phyloP scores from a whole-genome alignment of 116 monocot species.

The Cymodocea nodosa region DNA sequence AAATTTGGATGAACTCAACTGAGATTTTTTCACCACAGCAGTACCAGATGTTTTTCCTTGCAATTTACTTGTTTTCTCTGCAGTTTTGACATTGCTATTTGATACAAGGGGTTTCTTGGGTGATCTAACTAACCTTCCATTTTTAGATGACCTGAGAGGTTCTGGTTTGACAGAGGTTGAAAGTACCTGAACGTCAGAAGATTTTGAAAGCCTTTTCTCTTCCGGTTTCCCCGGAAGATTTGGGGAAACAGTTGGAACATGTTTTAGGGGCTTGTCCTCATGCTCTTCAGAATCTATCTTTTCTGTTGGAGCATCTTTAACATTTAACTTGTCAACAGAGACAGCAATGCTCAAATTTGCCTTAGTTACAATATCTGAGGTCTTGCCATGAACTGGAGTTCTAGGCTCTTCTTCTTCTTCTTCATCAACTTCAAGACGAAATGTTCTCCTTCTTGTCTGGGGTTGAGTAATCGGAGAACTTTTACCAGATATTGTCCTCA shows the following conservation, averaged over 20 bases:
- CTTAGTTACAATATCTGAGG: slow-evolving; percentile 14
- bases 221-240: slow-evolving; percentile 9
- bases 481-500: slow-evolving; percentile 1
- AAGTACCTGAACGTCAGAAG: slow-evolving; percentile 8
- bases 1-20: slow-evolving; percentile 13
- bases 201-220: slow-evolving; percentile 19
- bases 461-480: slow-evolving; percentile 6
- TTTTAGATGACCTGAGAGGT: slow-evolving; percentile 5
- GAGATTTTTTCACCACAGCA: slow-evolving; percentile 20
- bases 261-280: slow-evolving; percentile 9
- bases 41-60: slow-evolving; percentile 9
- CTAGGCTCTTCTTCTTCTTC: slow-evolving; percentile 40
- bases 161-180: slow-evolving; percentile 8
- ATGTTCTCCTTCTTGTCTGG: slow-evolving; percentile 41
- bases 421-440: slow-evolving; percentile 37
- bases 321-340: slow-evolving; percentile 1
- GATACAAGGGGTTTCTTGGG: slow-evolving; percentile 11
- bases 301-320: slow-evolving; percentile 6
- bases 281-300: slow-evolving; percentile 1
- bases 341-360: slow-evolving; percentile 3
- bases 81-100: slow-evolving; percentile 9
- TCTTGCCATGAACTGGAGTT: slow-evolving; percentile 45
- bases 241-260: slow-evolving; percentile 8
- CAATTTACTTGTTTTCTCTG: slow-evolving; percentile 19
- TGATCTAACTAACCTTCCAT: slow-evolving; percentile 11